Conservation (phyloP, 345 rosid species). For the Reutealis trisperma region DNA sequence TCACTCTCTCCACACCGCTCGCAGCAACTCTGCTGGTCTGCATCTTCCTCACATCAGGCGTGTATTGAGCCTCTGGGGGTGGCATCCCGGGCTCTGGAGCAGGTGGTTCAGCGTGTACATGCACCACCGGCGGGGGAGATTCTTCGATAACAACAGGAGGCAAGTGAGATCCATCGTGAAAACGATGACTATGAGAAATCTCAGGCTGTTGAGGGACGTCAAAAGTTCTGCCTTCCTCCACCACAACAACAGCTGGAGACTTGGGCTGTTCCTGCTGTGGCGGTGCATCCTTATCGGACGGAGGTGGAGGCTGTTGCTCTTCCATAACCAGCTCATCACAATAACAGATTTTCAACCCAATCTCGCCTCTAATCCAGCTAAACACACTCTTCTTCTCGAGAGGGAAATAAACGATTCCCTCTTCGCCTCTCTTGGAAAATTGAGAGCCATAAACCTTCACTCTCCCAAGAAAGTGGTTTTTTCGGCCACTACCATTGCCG, state of each 20-base stretch:
- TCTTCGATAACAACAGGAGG: constrained; percentile 63
- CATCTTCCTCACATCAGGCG: constrained; percentile 72
- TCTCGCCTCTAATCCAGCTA: constrained; percentile 90
- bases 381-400: constrained; percentile 93
- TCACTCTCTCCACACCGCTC: constrained; percentile 56
- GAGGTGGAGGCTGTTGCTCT: constrained; percentile 32
- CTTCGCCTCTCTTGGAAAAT: constrained; percentile 68
- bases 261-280: constrained; percentile 36
- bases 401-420: constrained; percentile 70
- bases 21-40: constrained; percentile 37
- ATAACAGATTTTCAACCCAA: constrained; percentile 74
- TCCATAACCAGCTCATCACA: constrained; percentile 66
- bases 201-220: constrained; percentile 45
- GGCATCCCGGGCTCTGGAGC: constrained; percentile 27
- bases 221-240: constrained; percentile 58
- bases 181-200: constrained; percentile 21
- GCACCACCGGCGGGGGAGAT: constrained; percentile 43
- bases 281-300: constrained; percentile 25
- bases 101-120: constrained; percentile 18
- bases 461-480: constrained; percentile 86
- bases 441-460: constrained; percentile 86
- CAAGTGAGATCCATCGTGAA: constrained; percentile 33
- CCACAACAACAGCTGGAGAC: constrained; percentile 42
- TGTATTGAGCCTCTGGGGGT: constrained; percentile 29
- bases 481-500: constrained; percentile 78